These are phyloP conservation scores for Gomphus bonarii DNA, from an alignment of 1,284 basidiomycete genomes.

Conservation along the genomic window DNA sequence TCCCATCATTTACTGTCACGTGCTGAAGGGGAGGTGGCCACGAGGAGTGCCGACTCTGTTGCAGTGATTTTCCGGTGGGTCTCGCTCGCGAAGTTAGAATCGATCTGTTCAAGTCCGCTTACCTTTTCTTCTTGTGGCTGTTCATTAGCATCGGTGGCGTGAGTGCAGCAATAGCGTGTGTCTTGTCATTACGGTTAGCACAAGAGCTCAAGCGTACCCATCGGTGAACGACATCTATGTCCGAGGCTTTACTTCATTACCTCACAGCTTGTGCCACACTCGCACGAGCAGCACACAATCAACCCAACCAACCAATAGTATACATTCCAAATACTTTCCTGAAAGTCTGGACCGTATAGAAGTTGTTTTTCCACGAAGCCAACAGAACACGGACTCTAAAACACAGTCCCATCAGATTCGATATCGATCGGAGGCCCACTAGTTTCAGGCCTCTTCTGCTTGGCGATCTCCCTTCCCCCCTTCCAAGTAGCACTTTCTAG, in stretches of 20 bases:
- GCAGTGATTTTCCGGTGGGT: constrained; percentile 9
- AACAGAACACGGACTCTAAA: constrained; percentile 28
- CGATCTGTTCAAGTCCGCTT: not conserved
- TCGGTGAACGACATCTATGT: not conserved
- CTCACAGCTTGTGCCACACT: not conserved
- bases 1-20: constrained; percentile 1
- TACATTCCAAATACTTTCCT: too few species aligned
- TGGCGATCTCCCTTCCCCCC: constrained; percentile 86
- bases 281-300: not conserved
- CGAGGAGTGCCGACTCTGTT: constrained; percentile 11
- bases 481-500: constrained; percentile 95
- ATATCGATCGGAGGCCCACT: constrained; percentile 86
- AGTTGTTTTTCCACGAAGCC: not conserved
- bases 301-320: not conserved
- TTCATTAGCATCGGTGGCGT: constrained; percentile 6
- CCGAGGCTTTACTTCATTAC: not conserved
- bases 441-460: constrained; percentile 57
- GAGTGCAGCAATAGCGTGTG: constrained; percentile 9
- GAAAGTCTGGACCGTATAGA: not conserved
- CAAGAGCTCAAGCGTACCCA: constrained; percentile 1
- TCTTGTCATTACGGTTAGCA: constrained; percentile 4
- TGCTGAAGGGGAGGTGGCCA: constrained; percentile 8
- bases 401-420: constrained; percentile 78
- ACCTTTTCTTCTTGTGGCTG: not conserved
- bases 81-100: not conserved